Base-by-base conservation (phyloP, 148 eudicot species). In the Rhododendron griersonianum region DNA sequence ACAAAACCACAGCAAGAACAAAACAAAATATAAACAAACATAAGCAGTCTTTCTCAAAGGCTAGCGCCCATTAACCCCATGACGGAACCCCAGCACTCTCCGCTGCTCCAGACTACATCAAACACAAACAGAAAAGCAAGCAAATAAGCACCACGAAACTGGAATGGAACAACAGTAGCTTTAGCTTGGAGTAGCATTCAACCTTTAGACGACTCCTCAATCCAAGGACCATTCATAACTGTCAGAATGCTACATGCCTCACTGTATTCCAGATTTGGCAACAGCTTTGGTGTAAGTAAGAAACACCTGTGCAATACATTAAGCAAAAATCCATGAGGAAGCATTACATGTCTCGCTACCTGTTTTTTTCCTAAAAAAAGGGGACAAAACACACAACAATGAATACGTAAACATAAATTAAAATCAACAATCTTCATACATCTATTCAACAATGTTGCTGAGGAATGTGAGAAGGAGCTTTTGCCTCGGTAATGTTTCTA, bases 171-270 rank as follows among this genome's bases (percentile, higher is more conserved):
- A 80, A 69, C 21, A 55, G 9, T 59, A 57, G 33, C 11, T 55
- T 6, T 33, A 59, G 78, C 21, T 23, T 30, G 81, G 45, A 55
- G 57, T 53, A 47, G 65, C 16, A 65, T 33, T 13, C 45, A 77
- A 96, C 99, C 94, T 92, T 93, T 91, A 11, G 99, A 89, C 13
- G 99, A 93, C 87, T 95, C 91, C 81, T 93, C 98, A 63, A 95
- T 93, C 95, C 95, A 97, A 5, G 99, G 98, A 6, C 99, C 99
- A 69, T 94, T 97, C 98, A 97, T 95, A 71, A 97, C 91, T 51
- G 89, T 92, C 83, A 97, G 91, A 77, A 95, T 88, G 90, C 95
- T 95, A 79, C 98, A 95, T 44, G 96, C 98, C 75, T 95, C 96
- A 65, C 96, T 93, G 86, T 97, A 97, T 51, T 94, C 93, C 74